These are phyloP conservation scores for Pezicula rhizophila DNA, from an alignment of 2,329 filamentous ascomycete genomes.

Conservation along the genomic window DNA sequence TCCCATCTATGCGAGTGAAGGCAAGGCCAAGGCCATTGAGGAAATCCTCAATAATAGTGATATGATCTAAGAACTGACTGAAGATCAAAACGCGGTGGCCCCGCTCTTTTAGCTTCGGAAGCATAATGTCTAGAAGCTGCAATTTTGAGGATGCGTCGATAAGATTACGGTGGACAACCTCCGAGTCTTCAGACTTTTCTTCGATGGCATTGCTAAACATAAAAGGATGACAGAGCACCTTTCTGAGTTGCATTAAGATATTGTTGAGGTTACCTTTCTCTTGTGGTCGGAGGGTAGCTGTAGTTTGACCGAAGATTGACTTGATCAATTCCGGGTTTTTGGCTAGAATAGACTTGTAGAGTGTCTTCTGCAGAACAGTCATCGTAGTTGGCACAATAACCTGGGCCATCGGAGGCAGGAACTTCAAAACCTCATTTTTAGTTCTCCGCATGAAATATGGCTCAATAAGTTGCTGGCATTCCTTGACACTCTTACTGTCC, in stretches of 20 bases:
- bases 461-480: slow-evolving; percentile 78
- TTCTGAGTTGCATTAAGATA: slow-evolving; percentile 89
- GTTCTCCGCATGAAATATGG: slow-evolving; percentile 68
- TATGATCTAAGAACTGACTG: slow-evolving; percentile 85
- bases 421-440: slow-evolving; percentile 84
- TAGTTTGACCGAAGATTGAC: slow-evolving; percentile 70
- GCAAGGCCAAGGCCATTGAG: slow-evolving; percentile 66
- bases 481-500: slow-evolving; percentile 72
- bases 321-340: slow-evolving; percentile 87
- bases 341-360: slow-evolving; percentile 88
- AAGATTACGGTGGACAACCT: slow-evolving; percentile 68
- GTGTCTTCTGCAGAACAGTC: slow-evolving; percentile 85
- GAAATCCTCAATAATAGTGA: slow-evolving; percentile 91
- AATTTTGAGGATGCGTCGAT: slow-evolving; percentile 90
- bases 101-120: slow-evolving; percentile 78
- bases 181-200: slow-evolving; percentile 60
- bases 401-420: slow-evolving; percentile 87
- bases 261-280: slow-evolving; percentile 85
- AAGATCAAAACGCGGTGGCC: slow-evolving; percentile 93
- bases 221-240: slow-evolving; percentile 93
- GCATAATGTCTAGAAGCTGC: slow-evolving; percentile 73
- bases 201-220: slow-evolving; percentile 89
- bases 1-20: slow-evolving; percentile 82
- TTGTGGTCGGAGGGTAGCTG: slow-evolving; percentile 50
- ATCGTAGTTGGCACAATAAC: slow-evolving; percentile 96